Evolutionary conservation across 2,329 filamentous ascomycete genomes (phyloP).

Genomic region (Neurospora sp.): DNA sequence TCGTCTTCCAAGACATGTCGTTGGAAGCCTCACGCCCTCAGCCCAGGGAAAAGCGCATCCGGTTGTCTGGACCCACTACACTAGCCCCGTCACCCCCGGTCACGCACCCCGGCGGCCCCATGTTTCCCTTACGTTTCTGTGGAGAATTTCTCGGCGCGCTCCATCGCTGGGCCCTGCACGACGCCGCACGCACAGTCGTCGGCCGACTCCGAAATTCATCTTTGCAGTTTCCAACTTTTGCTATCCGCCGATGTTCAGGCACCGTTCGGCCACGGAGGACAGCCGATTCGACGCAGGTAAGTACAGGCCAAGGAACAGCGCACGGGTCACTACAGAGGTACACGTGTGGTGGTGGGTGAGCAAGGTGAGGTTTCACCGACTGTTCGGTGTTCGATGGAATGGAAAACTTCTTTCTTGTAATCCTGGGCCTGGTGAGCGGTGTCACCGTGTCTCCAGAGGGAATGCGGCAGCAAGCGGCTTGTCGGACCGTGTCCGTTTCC

Average conservation of each 20-base stretch:
- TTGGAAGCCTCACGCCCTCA: neutral
- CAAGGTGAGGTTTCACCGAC: neutral
- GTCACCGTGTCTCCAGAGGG: neutral
- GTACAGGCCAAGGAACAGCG: neutral
- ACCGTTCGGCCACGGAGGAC: neutral
- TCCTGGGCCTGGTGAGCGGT: neutral
- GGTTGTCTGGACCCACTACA: neutral
- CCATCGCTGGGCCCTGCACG: neutral
- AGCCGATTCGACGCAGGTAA: neutral
- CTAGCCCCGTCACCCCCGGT: neutral
- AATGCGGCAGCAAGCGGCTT: neutral
- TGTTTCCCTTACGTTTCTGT: neutral
- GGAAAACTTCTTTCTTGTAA: neutral
- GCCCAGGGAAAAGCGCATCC: neutral
- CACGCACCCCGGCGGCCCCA: neutral
- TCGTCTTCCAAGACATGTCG: neutral
- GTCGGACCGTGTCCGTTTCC: neutral
- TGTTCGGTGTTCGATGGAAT: neutral
- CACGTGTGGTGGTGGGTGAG: neutral
- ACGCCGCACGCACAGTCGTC: neutral
- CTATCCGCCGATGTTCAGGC: neutral
- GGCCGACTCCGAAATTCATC: neutral
- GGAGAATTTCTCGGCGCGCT: neutral
- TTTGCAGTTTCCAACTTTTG: neutral
- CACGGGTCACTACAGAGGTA: too few species aligned